phyloP scores from a whole-genome alignment of 2,329 filamentous ascomycete species.

The Cercospora zeae-maydis region DNA sequence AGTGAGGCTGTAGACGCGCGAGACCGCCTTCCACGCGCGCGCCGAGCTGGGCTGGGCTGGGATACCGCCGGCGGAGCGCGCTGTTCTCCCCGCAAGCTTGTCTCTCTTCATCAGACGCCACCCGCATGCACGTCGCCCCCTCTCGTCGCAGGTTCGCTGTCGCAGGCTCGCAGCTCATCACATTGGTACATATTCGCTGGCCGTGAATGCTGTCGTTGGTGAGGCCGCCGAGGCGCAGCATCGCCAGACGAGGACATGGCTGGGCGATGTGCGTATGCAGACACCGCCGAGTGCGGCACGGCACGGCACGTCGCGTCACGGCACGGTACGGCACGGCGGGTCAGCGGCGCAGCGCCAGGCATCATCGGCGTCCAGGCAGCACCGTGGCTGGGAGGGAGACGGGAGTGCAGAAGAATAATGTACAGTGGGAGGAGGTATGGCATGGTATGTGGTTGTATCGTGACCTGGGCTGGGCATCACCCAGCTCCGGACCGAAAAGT shows the following conservation, averaged over 20 bases:
- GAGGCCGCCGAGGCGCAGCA: not conserved
- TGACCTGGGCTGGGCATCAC: too few species aligned
- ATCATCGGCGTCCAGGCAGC: not conserved
- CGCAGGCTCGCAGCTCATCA: too few species aligned
- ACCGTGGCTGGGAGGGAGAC: too few species aligned
- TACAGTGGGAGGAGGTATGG: too few species aligned
- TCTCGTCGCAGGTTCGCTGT: not conserved
- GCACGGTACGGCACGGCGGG: too few species aligned
- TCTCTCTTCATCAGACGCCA: not conserved
- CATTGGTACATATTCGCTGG: too few species aligned
- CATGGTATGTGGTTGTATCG: too few species aligned
- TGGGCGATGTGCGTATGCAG: not conserved
- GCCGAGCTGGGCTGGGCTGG: not conserved
- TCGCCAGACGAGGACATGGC: not conserved
- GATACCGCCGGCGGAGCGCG: not conserved
- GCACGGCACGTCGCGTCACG: too few species aligned
- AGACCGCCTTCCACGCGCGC: conserved; percentile 7
- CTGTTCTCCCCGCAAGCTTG: not conserved
- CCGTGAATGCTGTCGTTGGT: conserved; percentile 3
- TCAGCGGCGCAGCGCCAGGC: not conserved
- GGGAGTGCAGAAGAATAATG: too few species aligned
- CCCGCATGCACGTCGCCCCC: conserved; percentile 1
- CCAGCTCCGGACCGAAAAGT: too few species aligned
- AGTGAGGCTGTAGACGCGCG: conserved; percentile 12
- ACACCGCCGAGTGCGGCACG: not conserved